These are phyloP conservation scores for Gaeumannomyces tritici DNA, from an alignment of 2,329 filamentous ascomycete species.

Conservation along the genomic window DNA sequence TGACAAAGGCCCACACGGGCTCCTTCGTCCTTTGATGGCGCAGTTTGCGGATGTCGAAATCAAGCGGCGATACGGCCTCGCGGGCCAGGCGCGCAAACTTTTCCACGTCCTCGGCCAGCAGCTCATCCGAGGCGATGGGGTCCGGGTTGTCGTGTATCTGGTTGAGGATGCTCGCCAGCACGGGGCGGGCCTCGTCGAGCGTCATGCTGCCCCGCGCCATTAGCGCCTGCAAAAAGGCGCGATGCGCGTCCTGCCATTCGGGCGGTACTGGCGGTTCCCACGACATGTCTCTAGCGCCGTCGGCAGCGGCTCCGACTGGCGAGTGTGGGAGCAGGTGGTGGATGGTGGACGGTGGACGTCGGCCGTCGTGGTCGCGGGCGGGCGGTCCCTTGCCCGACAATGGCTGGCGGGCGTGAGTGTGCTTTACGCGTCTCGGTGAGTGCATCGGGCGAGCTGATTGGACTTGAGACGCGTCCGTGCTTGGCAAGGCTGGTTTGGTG, in stretches of 20 bases:
- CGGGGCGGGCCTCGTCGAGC: slow-evolving; percentile 58
- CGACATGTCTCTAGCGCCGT: slow-evolving; percentile 8
- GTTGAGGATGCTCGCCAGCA: slow-evolving; percentile 69
- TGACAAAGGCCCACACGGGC: slow-evolving; percentile 76
- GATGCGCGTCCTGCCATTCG: slow-evolving; percentile 54
- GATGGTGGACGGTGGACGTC: background rate
- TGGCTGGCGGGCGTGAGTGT: too few species aligned
- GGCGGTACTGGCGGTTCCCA: slow-evolving; percentile 21
- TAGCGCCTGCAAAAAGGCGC: slow-evolving; percentile 85
- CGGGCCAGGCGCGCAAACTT: slow-evolving; percentile 64
- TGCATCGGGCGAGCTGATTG: too few species aligned
- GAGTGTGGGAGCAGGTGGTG: background rate
- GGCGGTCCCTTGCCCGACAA: too few species aligned
- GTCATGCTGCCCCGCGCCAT: slow-evolving; percentile 71
- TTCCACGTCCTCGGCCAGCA: slow-evolving; percentile 59
- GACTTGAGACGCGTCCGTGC: too few species aligned
- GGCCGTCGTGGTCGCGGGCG: too few species aligned
- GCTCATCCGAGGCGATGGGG: slow-evolving; percentile 38
- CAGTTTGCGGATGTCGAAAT: slow-evolving; percentile 75
- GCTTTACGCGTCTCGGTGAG: too few species aligned
- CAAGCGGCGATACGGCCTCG: slow-evolving; percentile 64
- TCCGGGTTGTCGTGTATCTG: slow-evolving; percentile 26
- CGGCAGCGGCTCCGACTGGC: background rate
- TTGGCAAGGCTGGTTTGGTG: too few species aligned
- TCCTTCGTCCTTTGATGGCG: slow-evolving; percentile 57